Base-by-base conservation (phyloP, 805 yeast genomes). In the Starmerella powellii region DNA sequence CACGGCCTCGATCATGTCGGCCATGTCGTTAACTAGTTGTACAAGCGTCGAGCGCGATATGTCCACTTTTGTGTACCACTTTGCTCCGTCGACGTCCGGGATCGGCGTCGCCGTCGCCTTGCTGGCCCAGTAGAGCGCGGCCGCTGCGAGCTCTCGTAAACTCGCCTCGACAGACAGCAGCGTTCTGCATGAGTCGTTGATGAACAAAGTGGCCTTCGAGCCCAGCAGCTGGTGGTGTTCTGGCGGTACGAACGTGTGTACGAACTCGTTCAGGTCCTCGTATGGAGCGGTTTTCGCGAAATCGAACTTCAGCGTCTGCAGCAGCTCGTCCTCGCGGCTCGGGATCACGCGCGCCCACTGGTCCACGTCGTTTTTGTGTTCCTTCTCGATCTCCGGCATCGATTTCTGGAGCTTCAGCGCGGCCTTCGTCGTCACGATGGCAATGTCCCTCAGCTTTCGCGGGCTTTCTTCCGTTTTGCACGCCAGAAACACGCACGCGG, bases 381-480 rank as follows among this genome's bases (percentile, higher is more conserved):
- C 73, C 5, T 13, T 24, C 34, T 45, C 47, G 13, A 40, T 31
- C 45, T 63, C 70, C 21, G 63, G 66, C 35, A 54, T 57, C 36
- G 62, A 61, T 35, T 57, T 56, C 13, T 61, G 61, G 37, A 64
- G 57, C 45, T 68, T 68, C 17, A 64, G 64, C 0, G 77, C 75
- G 4, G 66, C 63, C 36, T 63, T 62, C 4, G 74, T 71, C 50
- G 74, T 68, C 4, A 65, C 63, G n/a, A 64, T 61, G 17, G 71
- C 73, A 4, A 74, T 63, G 40, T 73, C 76, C 31, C 66, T 56
- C 23, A 73, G 54, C 30, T 66, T 56, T 23, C 78, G 61, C 27
- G 68, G 63, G 24, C 73, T 63, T 42, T 73, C 79, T 40, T 73
- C 76, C 6, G 72, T 65, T 46, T 73, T 73, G 41, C 73, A 63